Conservation (phyloP, 805 yeast species). For the Wickerhamiella sorbophila region DNA sequence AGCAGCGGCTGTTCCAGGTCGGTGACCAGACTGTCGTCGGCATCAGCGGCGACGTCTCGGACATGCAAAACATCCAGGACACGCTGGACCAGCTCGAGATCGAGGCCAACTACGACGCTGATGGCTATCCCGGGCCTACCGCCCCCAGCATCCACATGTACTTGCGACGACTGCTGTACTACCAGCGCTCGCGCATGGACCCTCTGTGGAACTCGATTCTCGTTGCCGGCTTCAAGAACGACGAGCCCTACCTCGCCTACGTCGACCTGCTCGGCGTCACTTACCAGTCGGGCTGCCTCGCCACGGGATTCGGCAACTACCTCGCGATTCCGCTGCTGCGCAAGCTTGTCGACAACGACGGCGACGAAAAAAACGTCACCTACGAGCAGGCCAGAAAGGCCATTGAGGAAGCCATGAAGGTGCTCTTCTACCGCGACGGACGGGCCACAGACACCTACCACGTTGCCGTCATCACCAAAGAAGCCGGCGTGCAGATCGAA, state of each 20-base stretch:
- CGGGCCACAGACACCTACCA: constrained; percentile 80
- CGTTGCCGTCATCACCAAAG: constrained; percentile 56
- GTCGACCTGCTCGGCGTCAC: constrained; percentile 88
- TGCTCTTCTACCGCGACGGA: constrained; percentile 90
- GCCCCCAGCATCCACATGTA: constrained; percentile 88
- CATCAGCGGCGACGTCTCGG: constrained; percentile 86
- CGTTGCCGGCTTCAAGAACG: constrained; percentile 77
- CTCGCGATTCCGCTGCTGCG: constrained; percentile 87
- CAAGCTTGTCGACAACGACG: constrained; percentile 64
- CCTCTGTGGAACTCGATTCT: constrained; percentile 92
- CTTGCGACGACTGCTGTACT: constrained; percentile 68
- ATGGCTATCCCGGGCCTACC: constrained; percentile 35
- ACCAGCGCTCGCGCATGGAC: constrained; percentile 82
- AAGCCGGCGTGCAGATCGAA: constrained; percentile 44
- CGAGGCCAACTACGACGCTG: constrained; percentile 64
- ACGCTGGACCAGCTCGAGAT: constrained; percentile 64
- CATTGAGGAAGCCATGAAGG: constrained; percentile 82
- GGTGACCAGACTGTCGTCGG: constrained; percentile 86
- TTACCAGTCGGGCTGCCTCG: constrained; percentile 73
- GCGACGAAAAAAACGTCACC: constrained; percentile 51
- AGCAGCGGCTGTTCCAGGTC: constrained; percentile 72
- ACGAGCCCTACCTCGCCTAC: constrained; percentile 63
- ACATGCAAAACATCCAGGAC: constrained; percentile 70
- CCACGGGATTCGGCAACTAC: constrained; percentile 95
- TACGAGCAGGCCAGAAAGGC: constrained; percentile 65